phyloP scores from a whole-genome alignment of 2,329 filamentous ascomycete species.

The Aschersonia sp. region DNA sequence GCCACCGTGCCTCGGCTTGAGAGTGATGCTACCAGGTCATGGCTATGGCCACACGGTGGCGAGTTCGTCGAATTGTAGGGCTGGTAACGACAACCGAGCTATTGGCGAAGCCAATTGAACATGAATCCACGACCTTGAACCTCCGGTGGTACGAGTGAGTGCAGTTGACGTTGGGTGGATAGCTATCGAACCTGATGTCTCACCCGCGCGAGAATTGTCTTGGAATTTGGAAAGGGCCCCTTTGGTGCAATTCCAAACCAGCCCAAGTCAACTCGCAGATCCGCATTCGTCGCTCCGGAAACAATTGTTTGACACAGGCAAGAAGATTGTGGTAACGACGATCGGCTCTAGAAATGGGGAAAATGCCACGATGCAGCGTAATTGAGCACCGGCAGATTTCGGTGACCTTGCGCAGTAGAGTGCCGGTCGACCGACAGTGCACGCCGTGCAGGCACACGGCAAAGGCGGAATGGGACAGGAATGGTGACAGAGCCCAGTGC shows the following conservation, averaged over 20 bases:
- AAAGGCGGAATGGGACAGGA: too few species aligned
- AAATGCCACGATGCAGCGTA: neutral
- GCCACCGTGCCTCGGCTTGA: neutral
- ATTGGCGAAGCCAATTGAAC: too few species aligned
- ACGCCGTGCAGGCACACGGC: too few species aligned
- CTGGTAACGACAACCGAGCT: too few species aligned
- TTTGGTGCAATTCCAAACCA: slow-evolving; percentile 2
- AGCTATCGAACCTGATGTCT: slow-evolving; percentile 7
- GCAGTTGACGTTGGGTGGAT: slow-evolving; percentile 1
- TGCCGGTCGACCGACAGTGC: too few species aligned
- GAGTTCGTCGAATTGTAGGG: too few species aligned
- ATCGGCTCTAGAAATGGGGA: neutral
- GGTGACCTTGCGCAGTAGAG: neutral
- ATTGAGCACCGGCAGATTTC: neutral
- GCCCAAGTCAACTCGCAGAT: slow-evolving; percentile 1
- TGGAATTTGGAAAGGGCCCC: slow-evolving; percentile 4
- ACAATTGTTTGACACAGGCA: slow-evolving; percentile 2
- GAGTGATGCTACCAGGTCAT: slow-evolving; percentile 3
- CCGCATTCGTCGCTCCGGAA: slow-evolving; percentile 10
- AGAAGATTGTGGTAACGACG: neutral
- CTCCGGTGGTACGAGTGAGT: neutral
- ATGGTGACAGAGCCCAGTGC: too few species aligned
- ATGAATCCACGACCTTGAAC: too few species aligned
- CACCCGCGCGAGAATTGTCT: slow-evolving; percentile 9
- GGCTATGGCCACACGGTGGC: neutral